Base-by-base conservation (phyloP, 805 yeast genomes). In the Metschnikowia anglica region DNA sequence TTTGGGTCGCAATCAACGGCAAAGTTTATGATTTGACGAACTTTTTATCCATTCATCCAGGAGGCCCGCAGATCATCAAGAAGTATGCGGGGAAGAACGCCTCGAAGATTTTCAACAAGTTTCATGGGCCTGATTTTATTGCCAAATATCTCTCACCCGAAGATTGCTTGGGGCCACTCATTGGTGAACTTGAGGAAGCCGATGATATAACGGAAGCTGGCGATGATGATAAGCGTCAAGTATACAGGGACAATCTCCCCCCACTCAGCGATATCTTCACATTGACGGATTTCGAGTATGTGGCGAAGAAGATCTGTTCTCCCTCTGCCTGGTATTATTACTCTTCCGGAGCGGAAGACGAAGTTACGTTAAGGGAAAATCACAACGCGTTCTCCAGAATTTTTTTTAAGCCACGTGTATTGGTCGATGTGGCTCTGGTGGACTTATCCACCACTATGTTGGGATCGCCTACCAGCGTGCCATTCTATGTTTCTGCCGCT, bases 321-420 rank as follows among this genome's bases (percentile, higher is more conserved):
- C 52, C 47, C 5, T 49, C 56, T 5, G 68, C 74, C 1, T 71
- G 68, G 65, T 63, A 66, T 13, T 77, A 73, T 64, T 91, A 89
- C 61, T 84, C 95, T 3, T 80, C 89, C 26, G 98, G 91, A 8
- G 77, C 96, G 13, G 97, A 91, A 63, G 98, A 91, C 62, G 98
- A 91, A 67, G 79, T 91, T 53, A 77, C 96, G 2, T 61, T 86
- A 57, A 77, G 98, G 53, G 97, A 90, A 58, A 91, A 91, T 67
- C 97, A 89, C 62, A 75, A 81, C 39, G 95, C 96, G 3, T 91
- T 79, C 67, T 96, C 88, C 58, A 72, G 96, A 23, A 79, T 90
- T 39, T 89, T 85, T 68, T 91, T 91, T 73, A 81, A 85, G 52
- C 98, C 98, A 11, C 73, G 80, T 43, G 74, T 91, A 12, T 69